Evolutionary conservation across 148 eudicot genomes (phyloP).

Genomic region (Camellia lanceoleosa): DNA sequence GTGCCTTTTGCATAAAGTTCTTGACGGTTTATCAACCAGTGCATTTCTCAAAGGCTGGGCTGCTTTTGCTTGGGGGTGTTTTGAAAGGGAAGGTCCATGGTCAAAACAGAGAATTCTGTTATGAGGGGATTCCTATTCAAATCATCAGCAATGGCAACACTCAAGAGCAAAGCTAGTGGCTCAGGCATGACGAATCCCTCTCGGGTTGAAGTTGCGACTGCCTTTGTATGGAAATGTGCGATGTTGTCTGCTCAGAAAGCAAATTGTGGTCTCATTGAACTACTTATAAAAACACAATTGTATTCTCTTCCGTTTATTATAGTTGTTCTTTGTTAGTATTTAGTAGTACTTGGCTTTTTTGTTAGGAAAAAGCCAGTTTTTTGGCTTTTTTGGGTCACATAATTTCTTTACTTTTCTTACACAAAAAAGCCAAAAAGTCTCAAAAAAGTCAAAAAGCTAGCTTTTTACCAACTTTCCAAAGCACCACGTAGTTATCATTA

Average conservation of each 20-base stretch:
- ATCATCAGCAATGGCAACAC: not conserved
- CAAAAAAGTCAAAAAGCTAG: too few species aligned
- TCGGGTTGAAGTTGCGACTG: conserved; percentile 18
- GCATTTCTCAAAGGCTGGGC: conserved; percentile 24
- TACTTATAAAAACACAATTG: not conserved
- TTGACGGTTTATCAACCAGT: conserved; percentile 19
- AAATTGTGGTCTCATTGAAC: conserved; percentile 9
- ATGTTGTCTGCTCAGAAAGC: not conserved
- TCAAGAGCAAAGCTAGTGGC: conserved; percentile 10
- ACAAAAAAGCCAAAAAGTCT: too few species aligned
- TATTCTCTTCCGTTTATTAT: not conserved
- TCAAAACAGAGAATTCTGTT: conserved; percentile 5
- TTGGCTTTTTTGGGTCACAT: too few species aligned
- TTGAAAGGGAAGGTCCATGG: conserved; percentile 16
- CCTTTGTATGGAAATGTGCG: conserved; percentile 15
- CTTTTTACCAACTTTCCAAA: too few species aligned
- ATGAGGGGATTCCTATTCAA: conserved; percentile 14
- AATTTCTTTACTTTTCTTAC: too few species aligned
- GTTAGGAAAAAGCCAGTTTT: too few species aligned
- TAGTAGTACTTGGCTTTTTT: not conserved
- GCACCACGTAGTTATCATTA: not conserved
- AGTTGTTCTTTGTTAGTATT: not conserved
- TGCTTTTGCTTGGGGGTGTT: conserved; percentile 6
- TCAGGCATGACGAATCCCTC: conserved; percentile 11
- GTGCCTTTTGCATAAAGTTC: conserved; percentile 20